phyloP scores from a whole-genome alignment of 495 filamentous ascomycete genomes.

The Aspergillus cavernicola region DNA sequence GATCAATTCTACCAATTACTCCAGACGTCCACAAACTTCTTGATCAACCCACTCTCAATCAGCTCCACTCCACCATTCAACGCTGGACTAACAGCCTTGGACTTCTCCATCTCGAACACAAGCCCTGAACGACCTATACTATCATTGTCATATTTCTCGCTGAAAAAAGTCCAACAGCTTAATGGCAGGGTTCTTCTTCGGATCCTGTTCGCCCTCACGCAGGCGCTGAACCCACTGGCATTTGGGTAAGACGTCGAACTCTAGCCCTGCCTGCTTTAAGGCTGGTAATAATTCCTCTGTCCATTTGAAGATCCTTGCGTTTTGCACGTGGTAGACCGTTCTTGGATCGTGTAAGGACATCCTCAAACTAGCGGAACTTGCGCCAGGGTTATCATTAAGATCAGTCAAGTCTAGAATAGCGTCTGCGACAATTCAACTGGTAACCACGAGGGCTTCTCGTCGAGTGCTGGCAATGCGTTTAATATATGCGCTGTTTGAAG shows the following conservation, averaged over 20 bases:
- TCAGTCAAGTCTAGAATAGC: conserved; percentile 23
- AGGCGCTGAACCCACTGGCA: conserved; percentile 49
- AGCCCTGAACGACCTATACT: no score
- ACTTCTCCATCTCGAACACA: no score
- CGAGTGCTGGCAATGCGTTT: conserved; percentile 50
- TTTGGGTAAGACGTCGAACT: conserved; percentile 44
- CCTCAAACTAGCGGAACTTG: background rate
- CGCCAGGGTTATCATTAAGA: conserved; percentile 10
- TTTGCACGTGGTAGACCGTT: conserved; percentile 52
- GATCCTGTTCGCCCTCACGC: conserved; percentile 33
- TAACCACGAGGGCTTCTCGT: conserved; percentile 54
- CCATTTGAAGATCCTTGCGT: conserved; percentile 50
- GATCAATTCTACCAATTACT: no score
- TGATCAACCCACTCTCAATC: no score
- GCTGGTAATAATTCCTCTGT: conserved; percentile 49
- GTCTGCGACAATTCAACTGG: conserved; percentile 31
- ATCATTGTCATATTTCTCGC: no score
- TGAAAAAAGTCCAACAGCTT: no score
- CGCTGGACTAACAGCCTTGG: no score
- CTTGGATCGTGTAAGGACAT: conserved; percentile 10
- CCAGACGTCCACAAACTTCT: no score
- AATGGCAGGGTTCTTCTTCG: no score
- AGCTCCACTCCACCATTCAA: no score
- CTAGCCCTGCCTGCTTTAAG: conserved; percentile 35
- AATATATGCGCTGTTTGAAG: conserved; percentile 47